Evolutionary conservation across 257 asterid species (phyloP).

Genomic region (Fraxinus excelsior): DNA sequence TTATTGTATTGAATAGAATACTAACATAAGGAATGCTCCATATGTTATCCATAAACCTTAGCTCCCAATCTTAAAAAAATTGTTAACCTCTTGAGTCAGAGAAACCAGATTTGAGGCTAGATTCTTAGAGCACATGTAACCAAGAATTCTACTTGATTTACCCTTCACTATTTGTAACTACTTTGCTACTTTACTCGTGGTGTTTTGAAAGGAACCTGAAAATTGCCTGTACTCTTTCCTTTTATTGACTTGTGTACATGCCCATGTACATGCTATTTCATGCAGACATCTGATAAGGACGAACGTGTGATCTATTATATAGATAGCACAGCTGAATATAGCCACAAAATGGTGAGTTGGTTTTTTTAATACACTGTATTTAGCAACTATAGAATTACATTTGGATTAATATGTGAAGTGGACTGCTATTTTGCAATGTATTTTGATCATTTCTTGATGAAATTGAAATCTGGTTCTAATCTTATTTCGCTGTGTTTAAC

Average conservation of each 20-base stretch:
- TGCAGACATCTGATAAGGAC: constrained; percentile 97
- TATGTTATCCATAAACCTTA: neutral
- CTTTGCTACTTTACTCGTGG: neutral
- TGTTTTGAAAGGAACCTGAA: neutral
- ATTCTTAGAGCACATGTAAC: neutral
- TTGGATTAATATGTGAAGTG: constrained; percentile 6
- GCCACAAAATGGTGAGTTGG: constrained; percentile 88
- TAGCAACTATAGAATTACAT: neutral
- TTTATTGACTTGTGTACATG: neutral
- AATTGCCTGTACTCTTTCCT: constrained; percentile 13
- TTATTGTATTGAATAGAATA: neutral
- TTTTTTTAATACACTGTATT: constrained; percentile 27
- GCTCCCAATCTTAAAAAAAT: neutral
- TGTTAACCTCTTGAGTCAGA: neutral
- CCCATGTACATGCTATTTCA: constrained; percentile 26
- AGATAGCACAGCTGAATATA: constrained; percentile 98
- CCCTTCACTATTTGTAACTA: neutral
- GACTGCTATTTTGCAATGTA: no score
- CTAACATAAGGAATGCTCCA: neutral
- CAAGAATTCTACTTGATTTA: neutral
- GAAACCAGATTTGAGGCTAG: neutral
- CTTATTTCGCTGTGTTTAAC: no score
- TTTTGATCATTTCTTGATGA: no score
- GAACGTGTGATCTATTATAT: constrained; percentile 90
- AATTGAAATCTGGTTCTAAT: no score